phyloP scores from a whole-genome alignment of 2,329 filamentous ascomycete genomes.

The Eutypa lata region DNA sequence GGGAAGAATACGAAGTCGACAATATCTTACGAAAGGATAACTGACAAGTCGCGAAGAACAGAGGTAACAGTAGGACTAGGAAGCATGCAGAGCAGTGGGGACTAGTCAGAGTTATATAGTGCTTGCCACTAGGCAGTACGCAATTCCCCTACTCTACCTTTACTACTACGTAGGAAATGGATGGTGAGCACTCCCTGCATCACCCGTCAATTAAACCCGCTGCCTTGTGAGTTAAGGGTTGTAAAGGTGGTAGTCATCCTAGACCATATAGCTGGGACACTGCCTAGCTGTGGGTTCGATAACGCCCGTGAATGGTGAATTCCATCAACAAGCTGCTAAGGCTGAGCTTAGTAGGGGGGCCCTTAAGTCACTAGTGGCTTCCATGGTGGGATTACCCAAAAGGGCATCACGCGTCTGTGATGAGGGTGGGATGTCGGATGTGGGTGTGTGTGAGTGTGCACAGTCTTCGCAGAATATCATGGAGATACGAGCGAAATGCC shows the following conservation, averaged over 20 bases:
- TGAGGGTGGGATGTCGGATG: conserved; percentile 20
- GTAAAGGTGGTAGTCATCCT: conserved; percentile 27
- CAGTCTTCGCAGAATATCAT: conserved; percentile 11
- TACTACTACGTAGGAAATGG: conserved; percentile 9
- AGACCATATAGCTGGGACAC: conserved; percentile 15
- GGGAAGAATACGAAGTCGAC: conserved; percentile 11
- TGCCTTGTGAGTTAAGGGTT: conserved; percentile 29
- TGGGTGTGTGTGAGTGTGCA: neutral
- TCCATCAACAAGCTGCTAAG: conserved; percentile 1
- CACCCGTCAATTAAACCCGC: conserved; percentile 27
- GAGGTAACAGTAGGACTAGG: conserved; percentile 11
- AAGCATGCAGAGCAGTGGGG: conserved; percentile 12
- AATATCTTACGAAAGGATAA: conserved; percentile 15
- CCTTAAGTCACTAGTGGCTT: neutral
- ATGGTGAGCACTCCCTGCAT: conserved; percentile 24
- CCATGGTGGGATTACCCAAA: conserved; percentile 13
- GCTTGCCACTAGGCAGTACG: conserved; percentile 23
- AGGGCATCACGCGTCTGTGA: conserved; percentile 19
- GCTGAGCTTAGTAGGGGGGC: conserved; percentile 1
- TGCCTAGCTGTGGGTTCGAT: conserved; percentile 18
- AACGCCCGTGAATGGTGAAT: conserved; percentile 19
- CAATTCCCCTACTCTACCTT: neutral
- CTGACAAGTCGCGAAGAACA: conserved; percentile 17
- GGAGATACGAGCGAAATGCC: conserved; percentile 15
- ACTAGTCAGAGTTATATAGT: conserved; percentile 23